Evolutionary conservation across 2,329 filamentous ascomycete genomes (phyloP).

Genomic region (Biscogniauxia sp.): DNA sequence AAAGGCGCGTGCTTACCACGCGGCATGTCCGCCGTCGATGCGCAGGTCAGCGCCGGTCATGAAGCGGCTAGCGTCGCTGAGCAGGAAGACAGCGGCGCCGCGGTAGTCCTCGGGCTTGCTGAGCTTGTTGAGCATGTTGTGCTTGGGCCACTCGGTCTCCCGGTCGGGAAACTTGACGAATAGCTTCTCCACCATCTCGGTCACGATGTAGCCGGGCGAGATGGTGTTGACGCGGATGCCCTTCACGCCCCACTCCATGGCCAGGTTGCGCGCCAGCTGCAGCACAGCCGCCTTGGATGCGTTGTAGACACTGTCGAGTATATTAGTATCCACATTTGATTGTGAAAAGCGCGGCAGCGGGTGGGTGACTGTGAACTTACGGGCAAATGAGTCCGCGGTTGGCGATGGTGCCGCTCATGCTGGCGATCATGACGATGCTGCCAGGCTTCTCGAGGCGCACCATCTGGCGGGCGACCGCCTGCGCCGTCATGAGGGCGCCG

Average conservation of each 20-base stretch:
- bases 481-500: slow-evolving; percentile 82
- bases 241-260: slow-evolving; percentile 68
- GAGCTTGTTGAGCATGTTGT: slow-evolving; percentile 79
- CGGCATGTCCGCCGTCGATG: slow-evolving; percentile 68
- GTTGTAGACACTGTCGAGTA: slow-evolving; percentile 63
- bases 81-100: slow-evolving; percentile 65
- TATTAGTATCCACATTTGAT: neutral
- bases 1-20: slow-evolving; percentile 43
- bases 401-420: slow-evolving; percentile 66
- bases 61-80: slow-evolving; percentile 66
- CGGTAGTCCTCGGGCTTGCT: slow-evolving; percentile 68
- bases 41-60: slow-evolving; percentile 69
- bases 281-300: slow-evolving; percentile 72
- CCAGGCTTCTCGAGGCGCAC: slow-evolving; percentile 55
- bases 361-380: slow-evolving; percentile 42
- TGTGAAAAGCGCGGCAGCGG: neutral
- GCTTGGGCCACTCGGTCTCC: slow-evolving; percentile 67
- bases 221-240: slow-evolving; percentile 80
- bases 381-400: slow-evolving; percentile 59
- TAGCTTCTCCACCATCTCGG: slow-evolving; percentile 78
- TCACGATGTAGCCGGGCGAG: slow-evolving; percentile 76
- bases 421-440: slow-evolving; percentile 66
- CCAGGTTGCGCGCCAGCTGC: slow-evolving; percentile 68
- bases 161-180: slow-evolving; percentile 74
- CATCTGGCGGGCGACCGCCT: slow-evolving; percentile 81